Percentiles rank a stretch among this genome's conserved stretches.
These are phyloP conservation scores for Ceratobasidium sp. DNA, from an alignment of 1,284 basidiomycete species.

Conservation along the genomic window DNA sequence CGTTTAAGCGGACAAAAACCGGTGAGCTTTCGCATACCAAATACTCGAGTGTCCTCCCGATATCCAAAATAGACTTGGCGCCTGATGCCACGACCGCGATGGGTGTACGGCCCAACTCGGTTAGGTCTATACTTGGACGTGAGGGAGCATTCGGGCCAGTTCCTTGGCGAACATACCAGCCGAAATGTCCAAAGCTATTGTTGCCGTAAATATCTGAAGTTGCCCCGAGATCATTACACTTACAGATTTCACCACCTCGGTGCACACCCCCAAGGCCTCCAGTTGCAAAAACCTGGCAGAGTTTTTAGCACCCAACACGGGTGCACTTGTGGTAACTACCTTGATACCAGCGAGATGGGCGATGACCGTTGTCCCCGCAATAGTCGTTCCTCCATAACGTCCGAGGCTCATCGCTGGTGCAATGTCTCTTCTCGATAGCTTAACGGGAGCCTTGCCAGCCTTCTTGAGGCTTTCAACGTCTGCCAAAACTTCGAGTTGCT, in stretches of 20 bases:
- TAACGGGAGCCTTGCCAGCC: constrained; percentile 60
- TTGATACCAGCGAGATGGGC: constrained; percentile 86
- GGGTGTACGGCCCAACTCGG: constrained; percentile 83
- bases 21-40: constrained; percentile 63
- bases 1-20: constrained; percentile 25
- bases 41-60: constrained; percentile 92
- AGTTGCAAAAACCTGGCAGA: constrained; percentile 75
- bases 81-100: constrained; percentile 94
- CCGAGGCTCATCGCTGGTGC: constrained; percentile 76
- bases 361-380: constrained; percentile 87
- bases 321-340: constrained; percentile 51
- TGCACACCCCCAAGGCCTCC: constrained; percentile 93
- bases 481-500: constrained; percentile 79
- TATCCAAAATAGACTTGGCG: constrained; percentile 95
- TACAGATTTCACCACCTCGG: constrained; percentile 88
- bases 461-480: constrained; percentile 61
- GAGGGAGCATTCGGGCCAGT: not conserved
- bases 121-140: constrained; percentile 65
- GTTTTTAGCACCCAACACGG: not conserved
- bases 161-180: constrained; percentile 57
- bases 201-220: not conserved
- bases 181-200: constrained; percentile 91
- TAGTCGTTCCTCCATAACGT: constrained; percentile 89
- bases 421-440: constrained; percentile 90
- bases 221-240: constrained; percentile 51